phyloP scores from a whole-genome alignment of 805 yeast genomes.

The Priceomyces haplophilus region DNA sequence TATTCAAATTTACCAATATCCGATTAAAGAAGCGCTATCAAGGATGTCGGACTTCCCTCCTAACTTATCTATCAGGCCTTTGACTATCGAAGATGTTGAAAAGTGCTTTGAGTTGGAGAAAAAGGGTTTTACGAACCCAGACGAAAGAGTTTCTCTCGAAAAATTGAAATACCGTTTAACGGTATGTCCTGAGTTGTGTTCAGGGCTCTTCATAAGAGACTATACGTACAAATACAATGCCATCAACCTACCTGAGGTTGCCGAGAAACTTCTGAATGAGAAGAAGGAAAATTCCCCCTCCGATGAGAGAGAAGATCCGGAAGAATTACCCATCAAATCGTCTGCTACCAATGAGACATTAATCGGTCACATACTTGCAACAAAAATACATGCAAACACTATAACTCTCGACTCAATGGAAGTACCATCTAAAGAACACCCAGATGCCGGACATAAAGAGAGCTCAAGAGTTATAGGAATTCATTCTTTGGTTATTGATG shows the following conservation, averaged over 20 bases:
- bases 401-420: slow-evolving; percentile 62
- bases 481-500: slow-evolving; percentile 77
- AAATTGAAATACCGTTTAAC: slow-evolving; percentile 65
- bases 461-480: slow-evolving; percentile 70
- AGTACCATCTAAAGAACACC: slow-evolving; percentile 43
- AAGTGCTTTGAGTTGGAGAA: slow-evolving; percentile 61
- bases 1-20: background rate
- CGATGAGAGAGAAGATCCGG: slow-evolving; percentile 28
- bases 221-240: slow-evolving; percentile 48
- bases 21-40: background rate
- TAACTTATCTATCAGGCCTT: slow-evolving; percentile 62
- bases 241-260: slow-evolving; percentile 40
- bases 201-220: slow-evolving; percentile 80
- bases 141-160: slow-evolving; percentile 66
- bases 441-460: slow-evolving; percentile 66
- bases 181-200: slow-evolving; percentile 84
- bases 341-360: slow-evolving; percentile 58
- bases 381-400: slow-evolving; percentile 53
- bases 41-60: slow-evolving; percentile 46
- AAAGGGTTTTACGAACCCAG: slow-evolving; percentile 58
- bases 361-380: slow-evolving; percentile 78
- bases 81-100: slow-evolving; percentile 68
- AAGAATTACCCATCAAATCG: slow-evolving; percentile 45
- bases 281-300: slow-evolving; percentile 18
- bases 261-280: slow-evolving; percentile 30